phyloP scores from a whole-genome alignment of 768 basidiomycete genomes.

The Podaxis carcinomalis region DNA sequence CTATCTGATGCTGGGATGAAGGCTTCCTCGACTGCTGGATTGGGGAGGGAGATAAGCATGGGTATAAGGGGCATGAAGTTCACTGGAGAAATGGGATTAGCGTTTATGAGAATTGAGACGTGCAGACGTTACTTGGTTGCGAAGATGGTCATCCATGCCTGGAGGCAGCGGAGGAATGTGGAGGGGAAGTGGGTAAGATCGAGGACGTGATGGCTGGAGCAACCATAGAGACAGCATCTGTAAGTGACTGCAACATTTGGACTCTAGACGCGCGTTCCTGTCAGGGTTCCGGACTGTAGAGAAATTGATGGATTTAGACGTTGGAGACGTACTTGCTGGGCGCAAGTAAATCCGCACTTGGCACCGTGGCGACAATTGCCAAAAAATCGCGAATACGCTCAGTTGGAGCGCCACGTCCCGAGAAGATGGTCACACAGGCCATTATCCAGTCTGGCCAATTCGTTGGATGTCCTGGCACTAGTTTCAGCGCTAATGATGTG shows the following conservation, averaged over 20 bases:
- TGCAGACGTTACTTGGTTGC: slow-evolving; percentile 52
- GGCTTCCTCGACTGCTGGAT: slow-evolving; percentile 41
- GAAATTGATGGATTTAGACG: not conserved
- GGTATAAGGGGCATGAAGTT: slow-evolving; percentile 65
- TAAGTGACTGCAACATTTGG: slow-evolving; percentile 61
- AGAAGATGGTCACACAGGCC: slow-evolving; percentile 58
- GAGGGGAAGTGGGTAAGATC: slow-evolving; percentile 34
- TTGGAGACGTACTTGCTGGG: slow-evolving; percentile 57
- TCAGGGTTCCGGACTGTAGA: not conserved
- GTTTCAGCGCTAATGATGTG: slow-evolving; percentile 67
- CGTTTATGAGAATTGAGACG: not conserved
- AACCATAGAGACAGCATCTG: slow-evolving; percentile 67
- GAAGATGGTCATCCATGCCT: slow-evolving; percentile 76
- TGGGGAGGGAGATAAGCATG: slow-evolving; percentile 60
- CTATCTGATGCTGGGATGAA: slow-evolving; percentile 58
- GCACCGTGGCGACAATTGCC: slow-evolving; percentile 76
- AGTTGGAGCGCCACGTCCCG: slow-evolving; percentile 49
- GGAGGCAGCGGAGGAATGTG: slow-evolving; percentile 65
- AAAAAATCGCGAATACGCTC: slow-evolving; percentile 72
- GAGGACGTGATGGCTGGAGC: slow-evolving; percentile 61
- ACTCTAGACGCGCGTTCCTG: slow-evolving; percentile 33
- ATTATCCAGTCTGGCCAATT: slow-evolving; percentile 78
- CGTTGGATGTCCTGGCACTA: slow-evolving; percentile 54
- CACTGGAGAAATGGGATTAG: slow-evolving; percentile 32
- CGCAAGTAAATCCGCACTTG: slow-evolving; percentile 69